Percentiles rank a stretch among this genome's conserved stretches.
Evolutionary conservation across 306 rosid species (phyloP).

Genomic region (Inga laurina): DNA sequence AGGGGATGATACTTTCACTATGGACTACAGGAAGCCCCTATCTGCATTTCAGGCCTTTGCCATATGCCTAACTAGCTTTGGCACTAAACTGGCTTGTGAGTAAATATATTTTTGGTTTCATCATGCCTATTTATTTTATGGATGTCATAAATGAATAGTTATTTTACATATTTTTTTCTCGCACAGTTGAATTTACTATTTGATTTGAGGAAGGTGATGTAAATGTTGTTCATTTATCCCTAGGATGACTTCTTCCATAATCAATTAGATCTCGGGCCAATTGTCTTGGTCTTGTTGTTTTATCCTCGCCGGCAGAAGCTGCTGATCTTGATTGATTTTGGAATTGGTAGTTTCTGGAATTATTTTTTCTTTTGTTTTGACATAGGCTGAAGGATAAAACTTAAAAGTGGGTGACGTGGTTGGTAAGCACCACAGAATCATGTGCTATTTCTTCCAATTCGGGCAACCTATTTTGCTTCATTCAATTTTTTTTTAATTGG

Average conservation of each 20-base stretch:
- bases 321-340: too few species aligned
- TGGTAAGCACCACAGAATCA: background rate
- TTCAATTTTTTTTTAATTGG: background rate
- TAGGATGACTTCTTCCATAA: slow-evolving; percentile 33
- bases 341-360: background rate
- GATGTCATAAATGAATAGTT: slow-evolving; percentile 41
- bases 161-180: background rate
- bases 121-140: slow-evolving; percentile 44
- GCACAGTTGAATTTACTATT: slow-evolving; percentile 30
- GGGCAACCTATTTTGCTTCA: background rate
- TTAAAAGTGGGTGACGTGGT: background rate
- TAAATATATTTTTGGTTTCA: slow-evolving; percentile 39
- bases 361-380: background rate
- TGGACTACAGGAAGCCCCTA: slow-evolving; percentile 93
- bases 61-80: slow-evolving; percentile 95
- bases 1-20: slow-evolving; percentile 85
- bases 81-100: slow-evolving; percentile 98
- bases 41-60: slow-evolving; percentile 98
- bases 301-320: background rate
- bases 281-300: background rate
- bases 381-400: too few species aligned
- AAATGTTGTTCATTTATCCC: slow-evolving; percentile 44
- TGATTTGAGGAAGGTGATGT: slow-evolving; percentile 46
- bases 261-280: background rate
- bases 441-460: background rate